Percentiles rank a stretch among this genome's conserved stretches.
Evolutionary conservation across 2,329 filamentous ascomycete genomes (phyloP).

Genomic region (Acrodontium crateriforme): DNA sequence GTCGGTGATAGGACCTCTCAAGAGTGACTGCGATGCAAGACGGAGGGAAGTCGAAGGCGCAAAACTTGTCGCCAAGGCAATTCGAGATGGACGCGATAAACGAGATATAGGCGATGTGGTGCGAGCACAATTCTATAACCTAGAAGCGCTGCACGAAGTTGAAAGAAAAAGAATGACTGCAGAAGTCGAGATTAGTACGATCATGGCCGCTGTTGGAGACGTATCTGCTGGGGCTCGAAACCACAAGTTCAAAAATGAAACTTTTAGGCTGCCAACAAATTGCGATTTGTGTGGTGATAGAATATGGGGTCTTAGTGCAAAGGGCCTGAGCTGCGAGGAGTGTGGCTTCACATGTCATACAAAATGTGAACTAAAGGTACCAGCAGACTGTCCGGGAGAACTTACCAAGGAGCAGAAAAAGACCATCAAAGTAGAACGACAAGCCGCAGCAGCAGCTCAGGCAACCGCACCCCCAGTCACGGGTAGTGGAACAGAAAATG

Average conservation of each 20-base stretch:
- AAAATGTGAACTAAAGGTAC: slow-evolving; percentile 98
- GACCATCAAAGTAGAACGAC: slow-evolving; percentile 74
- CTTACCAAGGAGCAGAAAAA: slow-evolving; percentile 90
- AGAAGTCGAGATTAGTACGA: slow-evolving; percentile 85
- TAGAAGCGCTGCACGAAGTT: slow-evolving; percentile 71
- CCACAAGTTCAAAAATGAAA: slow-evolving; percentile 97
- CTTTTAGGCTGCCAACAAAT: slow-evolving; percentile 97
- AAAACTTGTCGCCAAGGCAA: slow-evolving; percentile 57
- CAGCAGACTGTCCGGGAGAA: slow-evolving; percentile 88
- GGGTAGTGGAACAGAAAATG: slow-evolving; percentile 12
- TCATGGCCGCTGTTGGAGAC: slow-evolving; percentile 82
- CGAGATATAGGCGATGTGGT: slow-evolving; percentile 80
- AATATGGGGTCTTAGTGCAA: slow-evolving; percentile 93
- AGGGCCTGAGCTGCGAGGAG: slow-evolving; percentile 90
- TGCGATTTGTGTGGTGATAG: slow-evolving; percentile 93
- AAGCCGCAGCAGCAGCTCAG: slow-evolving; percentile 56
- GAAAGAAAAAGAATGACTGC: slow-evolving; percentile 75
- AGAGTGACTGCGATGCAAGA: slow-evolving; percentile 74
- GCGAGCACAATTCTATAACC: slow-evolving; percentile 65
- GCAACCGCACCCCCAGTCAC: slow-evolving; percentile 13
- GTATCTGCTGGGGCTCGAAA: slow-evolving; percentile 84
- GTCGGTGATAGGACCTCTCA: slow-evolving; percentile 62
- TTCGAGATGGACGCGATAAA: slow-evolving; percentile 74
- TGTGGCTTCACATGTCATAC: slow-evolving; percentile 97
- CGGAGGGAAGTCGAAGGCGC: slow-evolving; percentile 68